Base-by-base conservation (phyloP, 441 rosid genomes). In the Syzygium syzygioides region DNA sequence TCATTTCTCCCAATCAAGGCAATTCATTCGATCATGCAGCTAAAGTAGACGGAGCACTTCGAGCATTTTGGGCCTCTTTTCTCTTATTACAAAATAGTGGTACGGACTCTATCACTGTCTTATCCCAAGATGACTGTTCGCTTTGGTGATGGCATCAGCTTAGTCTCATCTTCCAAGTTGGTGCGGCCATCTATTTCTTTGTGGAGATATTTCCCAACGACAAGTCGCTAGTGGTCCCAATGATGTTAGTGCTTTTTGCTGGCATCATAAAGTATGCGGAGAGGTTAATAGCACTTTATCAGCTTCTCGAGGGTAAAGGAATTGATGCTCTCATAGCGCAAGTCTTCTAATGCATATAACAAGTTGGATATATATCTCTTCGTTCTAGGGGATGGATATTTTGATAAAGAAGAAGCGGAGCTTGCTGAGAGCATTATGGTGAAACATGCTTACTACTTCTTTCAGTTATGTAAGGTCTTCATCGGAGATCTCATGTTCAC, bases 21-120 rank as follows among this genome's bases (percentile, higher is more conserved):
- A 60, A 60, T 1, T 60, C 32, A 28, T 60, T 60, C 9, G 6
- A 18, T 60, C 0, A 0, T 60, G 17, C 66, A 60, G 9, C 17
- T 0, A 0, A 60, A 60, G 32, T 7, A 60, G 9, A 60, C 4
- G 0, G n/a, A 60, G 68, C 4, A 60, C 30, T 60, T 11, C 0
- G 0, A 30, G 4, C 4, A 13, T 60, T 59, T 59, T 28, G n/a
- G 17, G 66, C 66, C 66, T 60, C 32, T 28, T 28, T 60, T 13
- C 17, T 60, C 66, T 28, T 60, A 3, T 60, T 60, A 28, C 2
- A 28, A 28, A 7, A 28, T 28, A 9, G 17, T 0, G 8, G 26
- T 60, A 13, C 26, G 15, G 66, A 60, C 30, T 26, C 32, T 7
- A 60, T 60, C 66, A 60, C 68, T 60, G 3, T 17, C 0, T 60